Base-by-base conservation (phyloP, 108 stramenopile genomes). In the Cyclotella choctawhatcheeana region DNA sequence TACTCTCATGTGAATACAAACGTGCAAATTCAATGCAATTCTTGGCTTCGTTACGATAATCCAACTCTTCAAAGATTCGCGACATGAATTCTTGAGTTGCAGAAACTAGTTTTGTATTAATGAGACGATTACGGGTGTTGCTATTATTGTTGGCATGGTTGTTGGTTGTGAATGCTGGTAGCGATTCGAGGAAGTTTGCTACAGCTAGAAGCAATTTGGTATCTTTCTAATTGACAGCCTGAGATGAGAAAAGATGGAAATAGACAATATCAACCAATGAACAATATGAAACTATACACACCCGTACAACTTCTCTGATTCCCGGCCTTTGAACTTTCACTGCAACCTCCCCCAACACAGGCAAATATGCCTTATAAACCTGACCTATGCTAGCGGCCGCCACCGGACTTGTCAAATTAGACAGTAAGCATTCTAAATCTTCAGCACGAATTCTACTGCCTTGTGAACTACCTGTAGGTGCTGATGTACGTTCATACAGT, bases 61-160 rank as follows among this genome's bases (percentile, higher is more conserved):
- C 87, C 17, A 88, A 44, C 31, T 88, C 87, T 63, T 88, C 87
- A 55, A 88, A 79, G 5, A 87, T 82, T 12, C 90, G 83, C 6
- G 84, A 69, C 91, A 86, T 92, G 75, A 92, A 92, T 45, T 92
- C 91, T 26, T 83, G 68, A 1, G 87, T 84, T 10, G 87, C 84
- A 13, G 77, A 73, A 1, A 73, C 75, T 22, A 92, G 31, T 16
- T 83, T 58, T 2, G 88, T 87, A 43, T 77, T 80, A 17, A 89
- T 76, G 13, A 89, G 74, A 18, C 85, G 76, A 18, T 37, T 30
- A 52, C 66, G 48, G 56, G 35, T 37, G 6, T 32, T 37, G 44
- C 13, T 48, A 26, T 47, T 35, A 55, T 33, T 33, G 33, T 66
- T 37, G 53, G 67, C 21, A 4, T 29, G 18, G 14, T 44, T 13